Conservation (phyloP, 1,284 basidiomycete species). For the Fomitopsis schrenkii region DNA sequence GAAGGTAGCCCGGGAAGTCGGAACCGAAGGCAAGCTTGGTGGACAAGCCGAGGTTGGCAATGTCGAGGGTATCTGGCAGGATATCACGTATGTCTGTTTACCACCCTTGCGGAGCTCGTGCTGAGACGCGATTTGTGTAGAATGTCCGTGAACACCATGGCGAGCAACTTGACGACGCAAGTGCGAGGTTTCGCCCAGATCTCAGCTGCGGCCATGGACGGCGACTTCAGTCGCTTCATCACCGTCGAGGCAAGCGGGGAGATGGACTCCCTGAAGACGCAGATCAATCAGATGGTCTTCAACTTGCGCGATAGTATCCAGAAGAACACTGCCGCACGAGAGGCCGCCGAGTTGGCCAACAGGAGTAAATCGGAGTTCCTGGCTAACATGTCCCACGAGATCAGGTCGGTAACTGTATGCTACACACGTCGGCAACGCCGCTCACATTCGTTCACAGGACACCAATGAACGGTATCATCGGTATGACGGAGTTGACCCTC, state of each 20-base stretch:
- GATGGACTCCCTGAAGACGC: constrained; percentile 99
- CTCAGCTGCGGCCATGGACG: constrained; percentile 97
- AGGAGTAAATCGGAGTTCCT: constrained; percentile 97
- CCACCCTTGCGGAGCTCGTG: background rate
- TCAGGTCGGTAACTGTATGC: constrained; percentile 54
- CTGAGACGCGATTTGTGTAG: constrained; percentile 27
- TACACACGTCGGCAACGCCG: background rate
- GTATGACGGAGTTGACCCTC: constrained; percentile 97
- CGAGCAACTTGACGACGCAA: constrained; percentile 95
- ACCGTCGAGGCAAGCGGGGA: constrained; percentile 98
- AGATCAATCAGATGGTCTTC: constrained; percentile 99
- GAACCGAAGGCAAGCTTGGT: constrained; percentile 94
- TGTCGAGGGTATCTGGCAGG: constrained; percentile 97
- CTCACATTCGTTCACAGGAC: constrained; percentile 49
- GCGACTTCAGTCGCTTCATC: constrained; percentile 98
- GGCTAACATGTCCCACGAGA: constrained; percentile 97
- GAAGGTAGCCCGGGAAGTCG: constrained; percentile 93
- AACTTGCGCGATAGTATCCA: constrained; percentile 96
- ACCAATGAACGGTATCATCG: constrained; percentile 99
- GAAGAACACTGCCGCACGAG: constrained; percentile 97
- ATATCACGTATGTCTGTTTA: constrained; percentile 80
- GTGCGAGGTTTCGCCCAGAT: constrained; percentile 99
- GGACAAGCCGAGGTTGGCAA: constrained; percentile 97
- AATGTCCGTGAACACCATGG: constrained; percentile 95
- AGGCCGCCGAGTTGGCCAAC: constrained; percentile 96